Evolutionary conservation across 768 basidiomycete species (phyloP), one percentile per base, ranked within the genome.

Genomic region (Suillus weaverae): DNA sequence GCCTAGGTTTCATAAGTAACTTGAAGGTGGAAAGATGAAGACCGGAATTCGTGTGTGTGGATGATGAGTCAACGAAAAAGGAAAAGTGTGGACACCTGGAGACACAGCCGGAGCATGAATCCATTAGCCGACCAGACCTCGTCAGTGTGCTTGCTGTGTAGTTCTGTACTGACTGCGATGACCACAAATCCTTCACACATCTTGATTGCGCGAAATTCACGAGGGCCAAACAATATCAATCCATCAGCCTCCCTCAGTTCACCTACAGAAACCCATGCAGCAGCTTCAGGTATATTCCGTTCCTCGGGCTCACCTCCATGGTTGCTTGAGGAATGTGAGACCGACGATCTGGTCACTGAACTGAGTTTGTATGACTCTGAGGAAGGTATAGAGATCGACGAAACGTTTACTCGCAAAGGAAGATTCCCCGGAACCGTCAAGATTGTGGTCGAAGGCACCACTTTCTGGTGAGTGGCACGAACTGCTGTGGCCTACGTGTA

Each of bases 251-350:
- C 91, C 13, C 86, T 94, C 65, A 92, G 90, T 70, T 91, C 90
- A 7, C 92, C 91, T 5, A 93, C 89, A 39, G 92, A 95, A 75
- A 94, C 93, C 0, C 92, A 94, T 76, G 92, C 92, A 1, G 92
- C 93, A 1, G 92, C 92, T 1, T 83, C 91, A 36, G 92, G 92
- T 50, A 88, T 94, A 65, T 94, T 94, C 74, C 83, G 92, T 50
- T 89, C 91, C 3, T 87, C 93, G 20, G 88, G 88, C 62, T 91
- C 91, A 1, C 90, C 91, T 0, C 88, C 89, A 5, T 92, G 90
- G 89, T 79, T 87, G n/a, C 81, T 91, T 33, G 90, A 92, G 69
- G 92, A 90, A 70, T 84, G 83, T 70, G 91, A 91, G 72, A 77
- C 81, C 22, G 87, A 91, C 68, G 90, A 90, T 55, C 81, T 86